A percentile compares a stretch with the other conserved stretches of the same genome.
These are phyloP conservation scores for Acanthamoeba healyi DNA, from an alignment of 208 protist species.

Conservation along the genomic window DNA sequence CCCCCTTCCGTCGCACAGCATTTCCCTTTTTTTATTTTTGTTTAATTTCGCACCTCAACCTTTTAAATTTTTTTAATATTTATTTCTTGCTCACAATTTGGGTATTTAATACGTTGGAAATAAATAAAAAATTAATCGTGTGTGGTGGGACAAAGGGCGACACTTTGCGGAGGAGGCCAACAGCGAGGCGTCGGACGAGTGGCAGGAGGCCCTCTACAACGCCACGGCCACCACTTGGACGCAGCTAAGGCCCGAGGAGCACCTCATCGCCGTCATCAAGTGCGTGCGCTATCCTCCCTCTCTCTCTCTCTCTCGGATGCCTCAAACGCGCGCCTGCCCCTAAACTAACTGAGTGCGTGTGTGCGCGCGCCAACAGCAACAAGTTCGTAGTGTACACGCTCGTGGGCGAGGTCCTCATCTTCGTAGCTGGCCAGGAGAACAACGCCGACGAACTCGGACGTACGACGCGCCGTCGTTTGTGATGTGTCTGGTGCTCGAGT, in stretches of 20 bases:
- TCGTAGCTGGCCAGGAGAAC: constrained; percentile 43
- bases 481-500: background rate
- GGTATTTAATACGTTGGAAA: background rate
- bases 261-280: constrained; percentile 45
- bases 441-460: constrained; percentile 47
- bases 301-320: background rate
- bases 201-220: constrained; percentile 58
- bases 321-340: background rate
- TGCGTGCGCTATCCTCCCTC: background rate
- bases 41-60: background rate
- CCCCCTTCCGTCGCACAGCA: background rate
- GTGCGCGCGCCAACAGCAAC: background rate
- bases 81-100: background rate
- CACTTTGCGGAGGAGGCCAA: constrained; percentile 13
- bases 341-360: background rate
- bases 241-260: constrained; percentile 24
- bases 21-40: background rate
- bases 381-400: constrained; percentile 52
- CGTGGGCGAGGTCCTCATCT: constrained; percentile 53
- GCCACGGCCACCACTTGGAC: constrained; percentile 3
- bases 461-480: background rate
- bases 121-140: background rate
- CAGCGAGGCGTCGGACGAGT: background rate
- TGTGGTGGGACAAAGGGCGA: background rate
- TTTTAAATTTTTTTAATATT: background rate